A percentile compares a stretch with the other conserved stretches of the same genome.
Evolutionary conservation across 345 rosid genomes (phyloP).

Genomic region (Psidium friedrichsthalianum): DNA sequence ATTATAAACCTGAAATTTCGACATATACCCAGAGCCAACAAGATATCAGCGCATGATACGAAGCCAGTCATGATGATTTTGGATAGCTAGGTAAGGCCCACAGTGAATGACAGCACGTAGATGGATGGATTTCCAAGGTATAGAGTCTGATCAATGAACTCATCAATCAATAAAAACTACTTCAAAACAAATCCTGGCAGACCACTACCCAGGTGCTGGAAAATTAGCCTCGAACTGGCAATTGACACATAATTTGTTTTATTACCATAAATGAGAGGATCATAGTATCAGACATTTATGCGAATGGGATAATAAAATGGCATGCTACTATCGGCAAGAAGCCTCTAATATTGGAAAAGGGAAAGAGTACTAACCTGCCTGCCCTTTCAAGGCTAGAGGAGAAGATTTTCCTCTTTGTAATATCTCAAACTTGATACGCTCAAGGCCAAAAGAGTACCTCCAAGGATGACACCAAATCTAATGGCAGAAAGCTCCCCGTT

Average conservation of each 20-base stretch:
- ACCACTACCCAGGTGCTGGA: background rate
- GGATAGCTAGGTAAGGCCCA: background rate
- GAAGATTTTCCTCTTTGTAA: constrained; percentile 35
- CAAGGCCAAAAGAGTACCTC: constrained; percentile 65
- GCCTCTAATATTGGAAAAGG: background rate
- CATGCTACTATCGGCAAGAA: background rate
- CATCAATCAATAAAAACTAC: background rate
- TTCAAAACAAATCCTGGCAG: background rate
- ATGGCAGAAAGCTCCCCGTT: constrained; percentile 75
- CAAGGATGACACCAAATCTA: constrained; percentile 92
- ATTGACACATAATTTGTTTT: background rate
- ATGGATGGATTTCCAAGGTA: background rate
- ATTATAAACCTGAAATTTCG: background rate
- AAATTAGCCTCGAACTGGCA: background rate
- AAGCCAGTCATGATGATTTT: background rate
- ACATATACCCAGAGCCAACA: background rate
- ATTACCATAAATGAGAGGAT: background rate
- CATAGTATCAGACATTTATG: background rate
- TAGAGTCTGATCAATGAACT: background rate
- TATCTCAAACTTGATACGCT: constrained; percentile 67
- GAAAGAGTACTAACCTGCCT: constrained; percentile 55
- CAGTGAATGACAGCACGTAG: background rate
- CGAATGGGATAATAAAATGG: background rate
- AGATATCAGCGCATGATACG: background rate
- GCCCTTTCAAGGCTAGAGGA: constrained; percentile 55